Base-by-base conservation (phyloP, 768 basidiomycete species). In the Pholiota conissans region DNA sequence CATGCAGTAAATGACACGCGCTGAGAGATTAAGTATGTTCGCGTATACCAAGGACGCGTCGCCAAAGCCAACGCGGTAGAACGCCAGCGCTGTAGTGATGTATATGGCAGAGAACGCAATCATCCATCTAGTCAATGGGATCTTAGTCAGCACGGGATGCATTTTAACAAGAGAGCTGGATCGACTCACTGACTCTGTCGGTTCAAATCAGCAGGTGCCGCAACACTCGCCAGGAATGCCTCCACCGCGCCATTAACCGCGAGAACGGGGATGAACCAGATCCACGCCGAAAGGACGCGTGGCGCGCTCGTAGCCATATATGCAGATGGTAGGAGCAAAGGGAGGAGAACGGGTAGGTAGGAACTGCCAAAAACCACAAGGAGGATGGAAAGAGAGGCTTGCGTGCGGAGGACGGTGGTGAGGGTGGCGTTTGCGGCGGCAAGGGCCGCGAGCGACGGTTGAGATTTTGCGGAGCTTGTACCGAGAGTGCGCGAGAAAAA, bases 221-320 rank as follows among this genome's bases (percentile, higher is more conserved):
- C 91, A 1, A 87, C 86, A 54, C 91, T 89, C 2, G 90, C 84
- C 63, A 96, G 79, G 71, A 97, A 95, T 0, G 95, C 93, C 68
- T 99, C 97, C 16, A 96, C 74, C 0, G 91, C 83, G 2, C 97
- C 97, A 67, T 99, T 99, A 61, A 93, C 73, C 5, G 90, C 90
- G 66, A 99, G 81, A 20, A 90, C 81, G 0, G 97, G 97, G 62
- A 98, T 89, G 64, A 95, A 96, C 77, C 84, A 89, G 20, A 93
- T 71, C 84, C 95, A 99, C 0, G 88, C 84, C 13, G 74, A 71
- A 5, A 99, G 83, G 34, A 96, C 89, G 13, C 72, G 61, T 0
- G 93, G 89, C 0, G 95, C 95, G 42, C 91, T 92, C 0, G 95
- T 94, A 39, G 78, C 65, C 29, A 85, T 76, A 71, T 91, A 91